Conservation (phyloP, 805 yeast species). For the Cyberlindnera euphorbiae region DNA sequence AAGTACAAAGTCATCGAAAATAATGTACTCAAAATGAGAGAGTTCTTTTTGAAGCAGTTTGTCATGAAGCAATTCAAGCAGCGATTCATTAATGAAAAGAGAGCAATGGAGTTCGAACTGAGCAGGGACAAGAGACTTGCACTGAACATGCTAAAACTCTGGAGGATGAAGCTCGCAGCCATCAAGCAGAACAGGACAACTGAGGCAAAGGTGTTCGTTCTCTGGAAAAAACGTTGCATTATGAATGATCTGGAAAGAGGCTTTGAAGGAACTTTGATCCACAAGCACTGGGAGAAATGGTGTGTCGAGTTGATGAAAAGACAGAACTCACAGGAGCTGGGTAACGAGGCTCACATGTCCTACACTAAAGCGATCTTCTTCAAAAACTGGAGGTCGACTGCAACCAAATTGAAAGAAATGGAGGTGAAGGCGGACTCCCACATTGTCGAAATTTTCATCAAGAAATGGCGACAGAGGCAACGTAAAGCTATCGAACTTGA, state of each 20-base stretch:
- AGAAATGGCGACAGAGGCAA: conserved; percentile 4
- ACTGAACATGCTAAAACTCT: conserved; percentile 3
- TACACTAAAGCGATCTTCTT: conserved; percentile 19
- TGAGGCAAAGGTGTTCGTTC: not conserved
- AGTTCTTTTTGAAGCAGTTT: conserved; percentile 11
- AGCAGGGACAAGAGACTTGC: not conserved
- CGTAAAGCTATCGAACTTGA: not conserved
- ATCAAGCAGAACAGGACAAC: not conserved
- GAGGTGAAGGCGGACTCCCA: conserved; percentile 7
- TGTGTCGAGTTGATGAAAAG: conserved; percentile 3
- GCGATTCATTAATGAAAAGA: conserved; percentile 9
- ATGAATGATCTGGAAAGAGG: conserved; percentile 1
- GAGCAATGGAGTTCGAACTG: conserved; percentile 1
- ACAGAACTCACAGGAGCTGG: conserved; percentile 9
- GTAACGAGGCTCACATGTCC: conserved; percentile 11
- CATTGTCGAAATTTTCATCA: conserved; percentile 7
- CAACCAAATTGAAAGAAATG: not conserved
- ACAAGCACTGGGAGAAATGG: conserved; percentile 11
- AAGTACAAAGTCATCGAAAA: conserved; percentile 9
- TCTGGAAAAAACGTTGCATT: conserved; percentile 12
- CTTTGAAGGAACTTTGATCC: not conserved
- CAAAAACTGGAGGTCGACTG: conserved; percentile 16
- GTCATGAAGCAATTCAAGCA: conserved; percentile 15
- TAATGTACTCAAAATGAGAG: conserved; percentile 3
- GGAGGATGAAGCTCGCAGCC: conserved; percentile 11